phyloP scores from a whole-genome alignment of 495 filamentous ascomycete genomes.

The Neurospora hispaniola region DNA sequence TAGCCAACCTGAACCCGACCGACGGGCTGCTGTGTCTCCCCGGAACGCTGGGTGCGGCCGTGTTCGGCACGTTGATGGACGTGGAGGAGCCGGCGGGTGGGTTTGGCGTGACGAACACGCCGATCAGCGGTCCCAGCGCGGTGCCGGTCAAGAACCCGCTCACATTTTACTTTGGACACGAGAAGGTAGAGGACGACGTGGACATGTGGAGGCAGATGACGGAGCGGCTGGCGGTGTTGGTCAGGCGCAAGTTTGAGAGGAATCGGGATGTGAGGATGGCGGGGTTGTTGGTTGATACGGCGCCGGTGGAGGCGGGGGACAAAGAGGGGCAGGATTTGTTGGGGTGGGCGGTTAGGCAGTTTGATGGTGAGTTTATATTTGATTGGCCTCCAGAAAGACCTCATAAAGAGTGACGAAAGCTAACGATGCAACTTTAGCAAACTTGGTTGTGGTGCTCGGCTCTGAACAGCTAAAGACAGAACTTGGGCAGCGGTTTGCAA shows the following conservation, averaged over 20 bases:
- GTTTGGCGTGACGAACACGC: constrained; percentile 75
- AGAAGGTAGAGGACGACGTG: constrained; percentile 62
- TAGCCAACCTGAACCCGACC: constrained; percentile 76
- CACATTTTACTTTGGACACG: constrained; percentile 79
- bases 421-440: constrained; percentile 49
- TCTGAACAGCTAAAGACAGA: constrained; percentile 73
- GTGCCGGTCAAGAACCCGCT: constrained; percentile 86
- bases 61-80: constrained; percentile 77
- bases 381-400: background rate
- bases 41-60: constrained; percentile 71
- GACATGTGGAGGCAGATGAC: constrained; percentile 62
- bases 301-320: constrained; percentile 50
- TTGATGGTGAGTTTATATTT: constrained; percentile 48
- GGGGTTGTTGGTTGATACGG: constrained; percentile 81
- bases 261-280: constrained; percentile 57
- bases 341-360: constrained; percentile 77
- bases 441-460: constrained; percentile 59
- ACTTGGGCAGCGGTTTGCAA: constrained; percentile 61
- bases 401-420: background rate
- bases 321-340: constrained; percentile 57
- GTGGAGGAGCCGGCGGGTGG: constrained; percentile 59
- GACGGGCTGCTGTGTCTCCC: constrained; percentile 82
- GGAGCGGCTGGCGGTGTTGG: constrained; percentile 68
- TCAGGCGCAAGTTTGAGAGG: constrained; percentile 67
- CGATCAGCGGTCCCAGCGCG: constrained; percentile 77